Evolutionary conservation across 1,139 yeast genomes (phyloP).

Genomic region (Pichia sp.): DNA sequence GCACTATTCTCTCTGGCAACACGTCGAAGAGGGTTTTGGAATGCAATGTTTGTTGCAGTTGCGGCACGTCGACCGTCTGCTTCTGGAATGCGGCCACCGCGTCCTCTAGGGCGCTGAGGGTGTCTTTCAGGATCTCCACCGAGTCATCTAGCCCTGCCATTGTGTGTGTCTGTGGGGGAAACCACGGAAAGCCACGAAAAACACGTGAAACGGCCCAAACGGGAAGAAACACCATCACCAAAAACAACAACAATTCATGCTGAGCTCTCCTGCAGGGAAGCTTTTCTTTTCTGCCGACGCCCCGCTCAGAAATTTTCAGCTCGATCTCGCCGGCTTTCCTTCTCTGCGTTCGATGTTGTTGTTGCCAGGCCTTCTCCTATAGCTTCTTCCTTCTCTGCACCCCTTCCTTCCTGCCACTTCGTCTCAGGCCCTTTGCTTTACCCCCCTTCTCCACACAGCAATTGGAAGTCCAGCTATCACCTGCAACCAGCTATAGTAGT

Average conservation of each 20-base stretch:
- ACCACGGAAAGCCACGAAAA: too few relatives aligned
- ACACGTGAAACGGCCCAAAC: too few relatives aligned
- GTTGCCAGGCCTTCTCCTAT: too few relatives aligned
- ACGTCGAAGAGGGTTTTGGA: slow-evolving; percentile 28
- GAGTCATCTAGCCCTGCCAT: slow-evolving; percentile 13
- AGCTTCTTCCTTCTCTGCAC: too few relatives aligned
- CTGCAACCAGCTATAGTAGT: background rate
- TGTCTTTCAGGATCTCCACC: slow-evolving; percentile 8
- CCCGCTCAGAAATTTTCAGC: too few relatives aligned
- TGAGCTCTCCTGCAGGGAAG: slow-evolving; percentile 5
- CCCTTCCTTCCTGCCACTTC: too few relatives aligned
- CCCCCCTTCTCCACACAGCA: background rate
- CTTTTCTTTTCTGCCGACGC: background rate
- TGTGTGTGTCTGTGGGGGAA: too few relatives aligned
- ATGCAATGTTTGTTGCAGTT: slow-evolving; percentile 4
- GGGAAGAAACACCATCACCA: background rate
- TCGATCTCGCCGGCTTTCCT: too few relatives aligned
- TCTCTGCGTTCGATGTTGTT: too few relatives aligned
- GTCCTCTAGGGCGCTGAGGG: slow-evolving; percentile 4
- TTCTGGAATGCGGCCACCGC: slow-evolving; percentile 6
- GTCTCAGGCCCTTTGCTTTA: background rate
- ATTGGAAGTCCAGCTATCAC: background rate
- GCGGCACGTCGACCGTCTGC: slow-evolving; percentile 8
- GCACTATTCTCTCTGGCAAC: slow-evolving; percentile 26
- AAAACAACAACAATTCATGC: background rate